Percentiles rank a stretch among this genome's conserved stretches.
These are phyloP conservation scores for Schoenoplectus triqueter DNA, from an alignment of 202 grass and related monocot species.

Conservation along the genomic window DNA sequence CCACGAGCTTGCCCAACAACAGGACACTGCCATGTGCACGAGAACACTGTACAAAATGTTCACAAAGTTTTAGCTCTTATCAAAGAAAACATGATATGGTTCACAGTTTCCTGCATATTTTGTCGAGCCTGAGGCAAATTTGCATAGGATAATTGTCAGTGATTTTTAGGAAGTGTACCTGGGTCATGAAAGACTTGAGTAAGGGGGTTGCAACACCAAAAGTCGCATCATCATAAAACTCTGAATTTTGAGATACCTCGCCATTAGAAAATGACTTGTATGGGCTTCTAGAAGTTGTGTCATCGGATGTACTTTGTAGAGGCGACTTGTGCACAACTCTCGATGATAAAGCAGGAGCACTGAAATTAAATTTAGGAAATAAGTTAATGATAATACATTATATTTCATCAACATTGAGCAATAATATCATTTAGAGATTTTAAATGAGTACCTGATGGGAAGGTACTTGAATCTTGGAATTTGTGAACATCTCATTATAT, in stretches of 20 bases:
- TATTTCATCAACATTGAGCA: neutral
- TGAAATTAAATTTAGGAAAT: conserved; percentile 46
- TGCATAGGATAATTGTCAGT: neutral
- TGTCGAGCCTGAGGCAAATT: neutral
- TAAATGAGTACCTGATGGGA: conserved; percentile 82
- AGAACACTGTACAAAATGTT: neutral
- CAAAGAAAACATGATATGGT: neutral
- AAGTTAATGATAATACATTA: neutral
- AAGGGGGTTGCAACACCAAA: conserved; percentile 80
- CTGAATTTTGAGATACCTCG: conserved; percentile 51
- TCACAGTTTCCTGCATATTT: conserved; percentile 4
- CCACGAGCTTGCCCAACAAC: neutral
- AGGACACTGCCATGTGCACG: neutral
- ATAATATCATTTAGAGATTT: conserved; percentile 17
- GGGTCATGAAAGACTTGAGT: conserved; percentile 87
- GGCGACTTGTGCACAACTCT: conserved; percentile 68
- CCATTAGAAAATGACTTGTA: conserved; percentile 87
- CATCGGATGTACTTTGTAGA: conserved; percentile 54
- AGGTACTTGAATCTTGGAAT: conserved; percentile 99
- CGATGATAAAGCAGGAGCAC: conserved; percentile 87
- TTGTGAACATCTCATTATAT: conserved; percentile 95
- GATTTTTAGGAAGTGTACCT: conserved; percentile 51
- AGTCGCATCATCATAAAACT: conserved; percentile 68
- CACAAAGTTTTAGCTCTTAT: neutral
- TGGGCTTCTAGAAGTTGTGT: conserved; percentile 60